Percentiles rank a stretch among this genome's conserved stretches.
These are phyloP conservation scores for Rhodotorula sp. DNA, from an alignment of 1,284 basidiomycete species.

Conservation along the genomic window DNA sequence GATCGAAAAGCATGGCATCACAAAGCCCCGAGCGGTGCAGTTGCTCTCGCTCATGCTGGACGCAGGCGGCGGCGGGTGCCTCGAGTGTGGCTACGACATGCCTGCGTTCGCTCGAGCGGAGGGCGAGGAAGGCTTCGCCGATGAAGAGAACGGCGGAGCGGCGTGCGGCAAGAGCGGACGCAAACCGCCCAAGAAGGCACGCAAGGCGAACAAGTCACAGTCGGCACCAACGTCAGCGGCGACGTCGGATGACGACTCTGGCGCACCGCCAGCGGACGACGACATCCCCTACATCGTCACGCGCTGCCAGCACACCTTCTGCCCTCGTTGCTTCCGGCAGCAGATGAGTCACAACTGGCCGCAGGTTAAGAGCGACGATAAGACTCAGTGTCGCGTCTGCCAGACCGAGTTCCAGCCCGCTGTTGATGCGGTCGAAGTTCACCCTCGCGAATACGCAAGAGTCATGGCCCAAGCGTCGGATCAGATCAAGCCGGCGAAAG, in stretches of 20 bases:
- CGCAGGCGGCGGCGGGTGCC: conserved; percentile 73
- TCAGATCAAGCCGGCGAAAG: conserved; percentile 23
- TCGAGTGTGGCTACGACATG: conserved; percentile 79
- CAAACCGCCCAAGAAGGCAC: conserved; percentile 50
- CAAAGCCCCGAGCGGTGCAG: conserved; percentile 66
- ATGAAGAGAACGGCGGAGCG: conserved; percentile 51
- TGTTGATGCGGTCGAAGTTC: conserved; percentile 42
- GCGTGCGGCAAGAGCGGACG: conserved; percentile 39
- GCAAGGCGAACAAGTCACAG: conserved; percentile 40
- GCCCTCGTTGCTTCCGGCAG: conserved; percentile 75
- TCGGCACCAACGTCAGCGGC: conserved; percentile 51
- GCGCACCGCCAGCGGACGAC: conserved; percentile 44
- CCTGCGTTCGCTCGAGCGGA: conserved; percentile 30
- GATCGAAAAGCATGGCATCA: conserved; percentile 80
- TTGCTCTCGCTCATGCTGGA: conserved; percentile 80
- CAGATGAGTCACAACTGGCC: conserved; percentile 55
- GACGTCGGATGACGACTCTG: conserved; percentile 57
- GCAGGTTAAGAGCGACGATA: conserved; percentile 66
- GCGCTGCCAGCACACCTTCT: conserved; percentile 90
- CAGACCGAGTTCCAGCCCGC: conserved; percentile 50
- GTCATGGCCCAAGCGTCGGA: conserved; percentile 32
- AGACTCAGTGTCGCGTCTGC: conserved; percentile 78
- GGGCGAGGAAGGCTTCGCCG: conserved; percentile 28
- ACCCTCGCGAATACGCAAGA: conserved; percentile 35
- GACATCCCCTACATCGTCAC: conserved; percentile 71